Percentiles rank a stretch among this genome's conserved stretches.
Evolutionary conservation across 2,329 filamentous ascomycete species (phyloP).

Genomic region (Colletotrichum eremochloae): DNA sequence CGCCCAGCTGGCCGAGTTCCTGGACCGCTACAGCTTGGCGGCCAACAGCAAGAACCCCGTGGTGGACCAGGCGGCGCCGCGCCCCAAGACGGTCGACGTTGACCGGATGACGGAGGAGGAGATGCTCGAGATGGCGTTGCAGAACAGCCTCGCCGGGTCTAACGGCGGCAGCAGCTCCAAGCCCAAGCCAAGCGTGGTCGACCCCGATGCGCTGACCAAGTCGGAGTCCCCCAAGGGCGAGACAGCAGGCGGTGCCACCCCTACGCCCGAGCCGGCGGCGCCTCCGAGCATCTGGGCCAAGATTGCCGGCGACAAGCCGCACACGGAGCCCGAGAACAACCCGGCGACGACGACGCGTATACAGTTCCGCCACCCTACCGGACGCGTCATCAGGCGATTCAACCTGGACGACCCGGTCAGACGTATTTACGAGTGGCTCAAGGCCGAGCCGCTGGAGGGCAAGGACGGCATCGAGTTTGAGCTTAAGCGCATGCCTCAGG

Average conservation of each 20-base stretch:
- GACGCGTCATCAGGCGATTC: constrained; percentile 91
- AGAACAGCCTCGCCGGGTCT: constrained; percentile 81
- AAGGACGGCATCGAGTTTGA: constrained; percentile 87
- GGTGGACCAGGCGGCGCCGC: constrained; percentile 79
- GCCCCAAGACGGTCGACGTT: constrained; percentile 78
- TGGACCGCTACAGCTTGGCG: constrained; percentile 95
- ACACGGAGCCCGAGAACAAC: constrained; percentile 81
- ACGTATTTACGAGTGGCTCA: constrained; percentile 96
- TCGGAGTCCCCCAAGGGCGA: constrained; percentile 62
- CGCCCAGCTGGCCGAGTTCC: constrained; percentile 92
- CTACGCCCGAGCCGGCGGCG: constrained; percentile 44
- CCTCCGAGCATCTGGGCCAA: constrained; percentile 68
- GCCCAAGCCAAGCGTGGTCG: constrained; percentile 70
- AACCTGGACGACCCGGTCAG: constrained; percentile 79
- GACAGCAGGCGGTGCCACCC: constrained; percentile 22
- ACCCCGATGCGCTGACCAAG: constrained; percentile 91
- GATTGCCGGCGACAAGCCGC: constrained; percentile 80
- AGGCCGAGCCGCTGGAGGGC: constrained; percentile 85
- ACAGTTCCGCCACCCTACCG: constrained; percentile 89
- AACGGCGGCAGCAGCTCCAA: constrained; percentile 50
- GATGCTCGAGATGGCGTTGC: constrained; percentile 93
- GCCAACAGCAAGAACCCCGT: constrained; percentile 94
- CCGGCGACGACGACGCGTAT: constrained; percentile 85
- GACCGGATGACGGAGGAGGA: constrained; percentile 96
- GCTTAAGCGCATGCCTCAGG: constrained; percentile 82